Evolutionary conservation across 345 rosid species (phyloP).

Genomic region (Populus deltoides): DNA sequence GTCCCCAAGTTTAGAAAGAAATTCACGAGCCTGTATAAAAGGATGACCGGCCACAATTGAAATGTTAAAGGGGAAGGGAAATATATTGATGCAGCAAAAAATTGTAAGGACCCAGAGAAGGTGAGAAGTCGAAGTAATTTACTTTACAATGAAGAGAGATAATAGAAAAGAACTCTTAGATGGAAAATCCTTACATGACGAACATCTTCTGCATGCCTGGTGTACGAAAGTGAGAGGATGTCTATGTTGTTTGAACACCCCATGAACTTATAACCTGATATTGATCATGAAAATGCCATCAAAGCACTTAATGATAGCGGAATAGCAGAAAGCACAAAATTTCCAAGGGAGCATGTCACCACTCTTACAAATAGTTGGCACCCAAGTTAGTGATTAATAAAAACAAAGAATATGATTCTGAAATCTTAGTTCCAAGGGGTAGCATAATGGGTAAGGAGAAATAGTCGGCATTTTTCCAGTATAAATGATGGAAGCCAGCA

Average conservation of each 20-base stretch:
- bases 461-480: background rate
- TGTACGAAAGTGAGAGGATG: slow-evolving; percentile 60
- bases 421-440: background rate
- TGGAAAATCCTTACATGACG: slow-evolving; percentile 45
- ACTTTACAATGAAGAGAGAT: background rate
- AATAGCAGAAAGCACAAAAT: background rate
- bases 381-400: background rate
- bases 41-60: slow-evolving; percentile 8
- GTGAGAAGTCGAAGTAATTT: slow-evolving; percentile 3
- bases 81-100: background rate
- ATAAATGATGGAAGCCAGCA: background rate
- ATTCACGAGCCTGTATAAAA: slow-evolving; percentile 52
- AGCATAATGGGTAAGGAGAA: background rate
- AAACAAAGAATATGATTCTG: background rate
- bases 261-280: slow-evolving; percentile 67
- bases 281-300: slow-evolving; percentile 2
- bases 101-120: background rate
- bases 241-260: slow-evolving; percentile 67
- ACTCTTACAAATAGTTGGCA: background rate
- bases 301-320: background rate
- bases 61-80: background rate
- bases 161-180: slow-evolving; percentile 3
- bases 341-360: background rate
- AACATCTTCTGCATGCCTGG: slow-evolving; percentile 65
- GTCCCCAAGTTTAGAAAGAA: slow-evolving; percentile 48